Base-by-base conservation (phyloP, 225 moss, liverwort and hornwort genomes). In the Pleurozium schreberi region DNA sequence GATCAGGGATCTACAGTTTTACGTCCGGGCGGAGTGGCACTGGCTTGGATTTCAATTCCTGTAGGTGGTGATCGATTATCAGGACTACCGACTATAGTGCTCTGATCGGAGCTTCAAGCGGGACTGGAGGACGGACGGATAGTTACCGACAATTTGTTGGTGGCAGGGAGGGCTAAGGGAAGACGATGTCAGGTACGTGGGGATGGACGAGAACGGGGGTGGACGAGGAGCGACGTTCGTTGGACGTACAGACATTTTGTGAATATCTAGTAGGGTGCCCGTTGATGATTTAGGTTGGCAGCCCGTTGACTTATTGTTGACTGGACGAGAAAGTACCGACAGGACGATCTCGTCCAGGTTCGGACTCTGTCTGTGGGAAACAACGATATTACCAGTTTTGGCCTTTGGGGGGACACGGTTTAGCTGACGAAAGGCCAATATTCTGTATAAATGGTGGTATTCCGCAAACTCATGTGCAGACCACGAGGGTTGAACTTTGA, bases 181-280 rank as follows among this genome's bases (percentile, higher is more conserved):
- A 10, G 75, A 75, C 19, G 75, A 59, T 20, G 47, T 31, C 50
- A 30, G n/a, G 5, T 43, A 57, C n/a, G 80, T 42, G 45, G 31
- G 5, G 5, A 14, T 17, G 33, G 77, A 86, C 86, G 80, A 63
- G 38, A 62, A 38, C 67, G 14, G 25, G 3, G 1, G 25, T 62
- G 83, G 84, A 80, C 61, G 63, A 84, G 17, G 25, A n/a, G 23
- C 2, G 40, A 38, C 53, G 45, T 58, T 88, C 76, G 91, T 91
- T 68, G 73, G 89, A 89, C 91, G 91, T 91, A 91, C 91, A 91
- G 91, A 91, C 89, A 71, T 40, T 68, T 13, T 27, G 30, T 18
- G 57, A 71, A 34, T 49, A 4, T n/a, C 67, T 1, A 42, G 63
- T 18, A 3, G 27, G 43, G 17, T 20, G 10, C 31, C 6, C 42